Percentiles rank a stretch among this genome's conserved stretches.
Conservation (phyloP, 2,329 filamentous ascomycete species). For the Dactylellina haptotyla region DNA sequence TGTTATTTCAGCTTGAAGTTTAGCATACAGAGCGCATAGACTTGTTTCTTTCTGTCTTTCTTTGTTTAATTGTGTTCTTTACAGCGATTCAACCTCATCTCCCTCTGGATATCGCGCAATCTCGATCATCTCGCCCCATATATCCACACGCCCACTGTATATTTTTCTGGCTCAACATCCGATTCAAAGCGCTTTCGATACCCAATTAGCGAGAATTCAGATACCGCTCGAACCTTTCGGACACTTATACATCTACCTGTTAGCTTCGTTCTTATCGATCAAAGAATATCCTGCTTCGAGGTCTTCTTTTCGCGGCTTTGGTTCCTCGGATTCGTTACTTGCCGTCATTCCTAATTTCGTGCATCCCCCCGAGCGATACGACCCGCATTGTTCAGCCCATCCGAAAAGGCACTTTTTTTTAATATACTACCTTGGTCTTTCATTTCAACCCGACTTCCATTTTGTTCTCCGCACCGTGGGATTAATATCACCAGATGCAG, state of each 20-base stretch:
- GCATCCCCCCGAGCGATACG: slow-evolving; percentile 6
- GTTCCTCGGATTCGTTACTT: slow-evolving; percentile 37
- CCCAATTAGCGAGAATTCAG: slow-evolving; percentile 53
- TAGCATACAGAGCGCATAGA: slow-evolving; percentile 17
- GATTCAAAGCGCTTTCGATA: slow-evolving; percentile 53
- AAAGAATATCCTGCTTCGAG: slow-evolving; percentile 15
- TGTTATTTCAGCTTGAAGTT: not conserved
- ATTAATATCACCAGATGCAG: slow-evolving; percentile 44
- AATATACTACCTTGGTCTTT: slow-evolving; percentile 35
- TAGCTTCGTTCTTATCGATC: slow-evolving; percentile 39
- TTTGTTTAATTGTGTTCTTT: slow-evolving; percentile 2
- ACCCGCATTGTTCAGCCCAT: slow-evolving; percentile 20
- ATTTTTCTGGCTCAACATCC: slow-evolving; percentile 50
- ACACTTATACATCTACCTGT: slow-evolving; percentile 46
- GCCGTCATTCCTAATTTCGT: slow-evolving; percentile 16
- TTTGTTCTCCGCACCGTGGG: slow-evolving; percentile 28
- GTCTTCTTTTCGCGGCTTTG: slow-evolving; percentile 16
- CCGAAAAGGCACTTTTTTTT: slow-evolving; percentile 26
- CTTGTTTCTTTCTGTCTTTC: slow-evolving; percentile 8
- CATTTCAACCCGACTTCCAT: slow-evolving; percentile 20
- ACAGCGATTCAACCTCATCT: slow-evolving; percentile 34
- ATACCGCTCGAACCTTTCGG: slow-evolving; percentile 48
- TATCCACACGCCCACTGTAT: slow-evolving; percentile 32
- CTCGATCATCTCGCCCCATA: slow-evolving; percentile 48
- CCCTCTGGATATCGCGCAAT: slow-evolving; percentile 53